A percentile compares a stretch with the other conserved stretches of the same genome.
Evolutionary conservation across 345 rosid species (phyloP).

Genomic region (Lepidium sativum): DNA sequence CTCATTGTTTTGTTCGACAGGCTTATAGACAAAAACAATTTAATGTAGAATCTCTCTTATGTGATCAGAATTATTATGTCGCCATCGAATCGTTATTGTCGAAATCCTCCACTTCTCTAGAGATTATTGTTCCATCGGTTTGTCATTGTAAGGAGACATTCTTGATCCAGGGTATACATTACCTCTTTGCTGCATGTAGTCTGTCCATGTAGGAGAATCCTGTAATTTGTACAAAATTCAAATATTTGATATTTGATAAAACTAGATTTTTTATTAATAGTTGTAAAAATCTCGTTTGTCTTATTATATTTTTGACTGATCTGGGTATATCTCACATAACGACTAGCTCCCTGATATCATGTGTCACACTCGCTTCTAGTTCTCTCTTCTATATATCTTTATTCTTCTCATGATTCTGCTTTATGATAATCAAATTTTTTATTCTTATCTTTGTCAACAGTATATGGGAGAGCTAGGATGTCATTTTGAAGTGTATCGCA

Average conservation of each 20-base stretch:
- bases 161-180: background rate
- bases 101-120: background rate
- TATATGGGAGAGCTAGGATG: constrained; percentile 94
- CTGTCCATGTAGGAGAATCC: background rate
- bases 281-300: background rate
- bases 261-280: background rate
- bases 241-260: background rate
- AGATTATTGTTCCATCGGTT: background rate
- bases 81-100: too few relatives aligned
- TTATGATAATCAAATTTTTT: background rate
- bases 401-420: background rate
- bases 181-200: background rate
- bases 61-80: background rate
- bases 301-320: background rate
- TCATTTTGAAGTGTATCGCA: constrained; percentile 76
- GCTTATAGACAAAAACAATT: background rate
- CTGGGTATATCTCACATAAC: background rate
- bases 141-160: background rate
- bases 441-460: constrained; percentile 29
- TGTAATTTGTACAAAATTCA: background rate
- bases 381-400: background rate
- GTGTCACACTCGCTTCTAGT: too few relatives aligned
- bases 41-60: background rate
- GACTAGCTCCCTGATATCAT: background rate
- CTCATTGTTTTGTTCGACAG: background rate